Base-by-base conservation (phyloP, 2,329 filamentous ascomycete species). In the Fusarium redolens region DNA sequence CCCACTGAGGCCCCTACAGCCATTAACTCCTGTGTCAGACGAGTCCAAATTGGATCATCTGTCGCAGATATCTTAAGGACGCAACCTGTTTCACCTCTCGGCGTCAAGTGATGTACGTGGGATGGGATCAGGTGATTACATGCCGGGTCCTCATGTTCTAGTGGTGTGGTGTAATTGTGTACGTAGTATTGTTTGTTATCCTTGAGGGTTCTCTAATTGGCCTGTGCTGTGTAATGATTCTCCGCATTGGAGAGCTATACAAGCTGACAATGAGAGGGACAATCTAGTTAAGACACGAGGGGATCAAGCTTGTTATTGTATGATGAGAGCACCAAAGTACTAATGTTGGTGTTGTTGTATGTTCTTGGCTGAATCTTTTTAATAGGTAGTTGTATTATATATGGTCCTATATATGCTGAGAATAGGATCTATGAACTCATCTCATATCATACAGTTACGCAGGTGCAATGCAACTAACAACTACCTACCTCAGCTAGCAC, bases 61-160 rank as follows among this genome's bases (percentile, higher is more conserved):
- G 44, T 51, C 43, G 47, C 41, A 41, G 31, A 60, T 57, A 68
- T 64, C 51, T 68, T 71, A 68, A 68, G 70, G 70, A 68, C 57
- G 62, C 71, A 73, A 44, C 64, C 59, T 72, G 71, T 73, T 73
- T 73, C 71, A 74, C 68, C 30, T 68, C 56, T 40, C 38, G 54
- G 47, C 63, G 57, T 73, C 71, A 73, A 73, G 71, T 73, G 71
- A 73, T 74, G 59, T 57, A 41, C 11, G 43, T 15, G 45, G 54
- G 54, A 58, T 71, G 59, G 47, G 56, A 74, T 73, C 71, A 73
- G 71, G 71, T 73, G 71, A 73, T 73, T 59, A 55, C 44, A 64
- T 67, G 28, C 62, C 25, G 22, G 56, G 57, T 62, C 38, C 50
- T 54, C 50, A 54, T 60, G 43, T 54, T 54, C 40, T 60, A 43